Evolutionary conservation across 768 basidiomycete species (phyloP), one percentile per base, ranked within the genome.

Genomic region (Multifurca ochricompacta): DNA sequence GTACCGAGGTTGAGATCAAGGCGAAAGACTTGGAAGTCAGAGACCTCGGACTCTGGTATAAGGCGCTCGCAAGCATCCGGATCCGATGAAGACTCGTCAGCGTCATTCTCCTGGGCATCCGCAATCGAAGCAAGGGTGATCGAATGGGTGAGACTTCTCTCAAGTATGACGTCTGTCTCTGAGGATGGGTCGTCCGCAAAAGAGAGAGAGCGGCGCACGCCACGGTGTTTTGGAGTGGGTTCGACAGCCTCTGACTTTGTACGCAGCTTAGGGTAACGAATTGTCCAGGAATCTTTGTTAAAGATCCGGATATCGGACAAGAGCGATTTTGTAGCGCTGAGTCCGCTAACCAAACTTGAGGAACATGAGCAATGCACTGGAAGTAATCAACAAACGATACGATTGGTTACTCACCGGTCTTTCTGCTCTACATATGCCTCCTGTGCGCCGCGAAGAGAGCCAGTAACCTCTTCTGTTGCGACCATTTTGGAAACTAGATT

Each of bases 1-100:
- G 85, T 75, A 19, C 93, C 93, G 43, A 97, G 83, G 66, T 91
- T 91, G 64, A 98, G 83, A 71, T 98, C 93, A 41, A 98, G 80
- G 11, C 88, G 87, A 58, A 97, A 82, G 48, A 97, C 85, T 57
- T 86, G 81, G 69, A 98, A 93, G 59, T 89, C 87, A 37, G 78
- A 74, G 1, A 64, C 62, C 25, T 69, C 75, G 25, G 71, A 67
- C 2, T 71, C 66, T 19, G 76, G 72, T 39, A 76, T 65, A 13
- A 74, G 68, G 56, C 59, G 67, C 21, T 67, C 65, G 35, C 62
- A 65, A 2, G 67, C 60, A 32, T 68, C 66, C 14, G 61, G 52
- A 14, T 55, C 45, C 42, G 42, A 19, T 8, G 48, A 30, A 13
- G 64, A 60, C 21, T 67, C 63, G 8, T 67, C 65, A 23, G 70